These are phyloP conservation scores for Populus trichocarpa DNA, from an alignment of 441 rosid species.

Conservation along the genomic window DNA sequence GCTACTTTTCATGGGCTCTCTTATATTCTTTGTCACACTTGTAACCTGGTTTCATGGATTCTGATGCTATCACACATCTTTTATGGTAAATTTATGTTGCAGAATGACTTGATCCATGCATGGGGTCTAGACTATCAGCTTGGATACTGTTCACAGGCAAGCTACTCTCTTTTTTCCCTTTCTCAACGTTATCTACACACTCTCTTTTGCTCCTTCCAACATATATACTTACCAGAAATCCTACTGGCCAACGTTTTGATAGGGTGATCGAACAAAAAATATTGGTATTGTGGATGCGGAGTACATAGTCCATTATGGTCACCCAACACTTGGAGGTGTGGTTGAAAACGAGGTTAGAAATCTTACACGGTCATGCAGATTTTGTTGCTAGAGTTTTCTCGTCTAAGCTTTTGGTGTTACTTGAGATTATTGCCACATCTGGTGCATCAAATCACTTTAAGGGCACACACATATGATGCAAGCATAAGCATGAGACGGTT, in stretches of 20 bases:
- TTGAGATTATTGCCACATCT: neutral
- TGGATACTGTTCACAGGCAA: slow-evolving; percentile 69
- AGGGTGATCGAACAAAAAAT: slow-evolving; percentile 61
- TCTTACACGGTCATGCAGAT: neutral
- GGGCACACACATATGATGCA: neutral
- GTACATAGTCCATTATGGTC: slow-evolving; percentile 55
- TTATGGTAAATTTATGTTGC: slow-evolving; percentile 4
- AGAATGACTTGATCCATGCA: slow-evolving; percentile 74
- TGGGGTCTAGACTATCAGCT: slow-evolving; percentile 75
- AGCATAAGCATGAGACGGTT: neutral
- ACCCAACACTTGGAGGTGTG: slow-evolving; percentile 59
- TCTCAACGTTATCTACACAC: neutral
- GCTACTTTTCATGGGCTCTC: neutral
- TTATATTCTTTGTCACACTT: neutral
- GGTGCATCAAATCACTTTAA: neutral
- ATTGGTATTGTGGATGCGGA: slow-evolving; percentile 74
- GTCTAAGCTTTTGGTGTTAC: neutral
- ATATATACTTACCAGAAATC: neutral
- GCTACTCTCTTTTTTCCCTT: slow-evolving; percentile 7
- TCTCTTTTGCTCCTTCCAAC: neutral
- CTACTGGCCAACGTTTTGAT: slow-evolving; percentile 10
- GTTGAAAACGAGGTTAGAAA: slow-evolving; percentile 31
- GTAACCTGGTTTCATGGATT: neutral
- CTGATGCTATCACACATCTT: neutral
- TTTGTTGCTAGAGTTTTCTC: neutral